Evolutionary conservation across 2,329 filamentous ascomycete species (phyloP), one percentile per base, ranked within the genome.

Genomic region (Aspergillus sp.): DNA sequence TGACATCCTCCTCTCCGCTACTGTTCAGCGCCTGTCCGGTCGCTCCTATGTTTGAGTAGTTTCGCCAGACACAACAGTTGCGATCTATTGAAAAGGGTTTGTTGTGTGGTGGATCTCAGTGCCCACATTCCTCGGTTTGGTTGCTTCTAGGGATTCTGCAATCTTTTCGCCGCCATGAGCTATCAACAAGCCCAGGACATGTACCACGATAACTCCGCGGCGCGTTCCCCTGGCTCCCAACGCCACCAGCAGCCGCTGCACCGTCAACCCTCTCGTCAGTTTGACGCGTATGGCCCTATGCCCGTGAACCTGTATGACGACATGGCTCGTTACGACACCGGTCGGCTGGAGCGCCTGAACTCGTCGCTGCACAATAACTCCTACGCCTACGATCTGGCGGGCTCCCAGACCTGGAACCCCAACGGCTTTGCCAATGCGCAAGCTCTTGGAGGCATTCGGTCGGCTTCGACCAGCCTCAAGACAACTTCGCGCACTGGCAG

Each of bases 381-480:
- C 55, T 89, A 91, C 65, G 84, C 82, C 60, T 90, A 93, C 68
- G 91, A 92, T 71, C 86, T 87, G 72, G 80, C 81, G 60, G 78
- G 80, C n/a, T 83, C 84, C n/a, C 89, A 92, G 72, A 88, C 89
- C 19, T 97, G 92, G 92, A 91, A 88, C 74, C 88, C 91, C 55
- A 86, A 85, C 70, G 89, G 87, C 50, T 91, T 92, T 65, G 87
- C 87, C 57, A 88, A 84, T 67, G 84, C 85, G 68, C 85, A 84
- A 69, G 79, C 86, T 64, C 83, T 93, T 67, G 88, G 87, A 81
- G 85, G 68, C 78, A 84, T 73, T 79, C 88, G 70, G 74, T 87
- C 74, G 78, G 87, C 81, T 25, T 81, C 82, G 23, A 79, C 79
- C 60, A 81, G 84, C 65, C 78, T 85, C 72, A 87, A 86, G 76